Evolutionary conservation across 176 grass and related monocot species (phyloP), one percentile per base, ranked within the genome.

Genomic region (Oryza coarctata): DNA sequence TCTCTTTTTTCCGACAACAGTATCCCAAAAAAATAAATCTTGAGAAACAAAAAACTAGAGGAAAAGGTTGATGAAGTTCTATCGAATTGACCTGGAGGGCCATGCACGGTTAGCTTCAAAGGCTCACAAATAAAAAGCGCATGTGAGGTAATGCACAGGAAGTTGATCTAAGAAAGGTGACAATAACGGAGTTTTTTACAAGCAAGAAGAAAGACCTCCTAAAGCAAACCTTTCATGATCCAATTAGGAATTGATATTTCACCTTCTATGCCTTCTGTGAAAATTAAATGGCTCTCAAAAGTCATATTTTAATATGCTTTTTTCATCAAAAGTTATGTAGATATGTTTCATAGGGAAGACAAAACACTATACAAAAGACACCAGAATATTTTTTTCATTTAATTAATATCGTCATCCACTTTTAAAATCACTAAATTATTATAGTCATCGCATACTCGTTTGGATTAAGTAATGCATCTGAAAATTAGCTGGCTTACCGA

Each of bases 81-180:
- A 36, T n/a, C 30, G 55, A 29, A 73, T 73, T 83, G 74, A 78
- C 44, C 52, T 2, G 9, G 73, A 4, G 20, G 47, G 62, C 45
- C 45, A 25, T 60, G 55, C 61, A 89, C 71, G 55, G 82, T 85
- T 89, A 66, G 78, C 83, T 86, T 89, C 71, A 35, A 81, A 89
- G 83, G 17, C 41, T 77, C 31, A 85, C 27, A 70, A 81, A 71
- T 49, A 89, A 79, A 85, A 79, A 82, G 31, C 17, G 44, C 78
- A 77, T 58, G 57, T 40, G 29, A 67, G 77, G 40, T 33, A 81
- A 81, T 18, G 6, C 50, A 89, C 63, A 22, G 64, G 55, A 64
- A 52, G 12, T 76, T 76, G 31, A 89, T 63, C 18, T 8, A 14
- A 26, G 29, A 75, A 75, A 80, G n/a, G 38, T 41, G 82, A 32